Base-by-base conservation (phyloP, 768 basidiomycete genomes). In the Kwoniella heveanensis region DNA sequence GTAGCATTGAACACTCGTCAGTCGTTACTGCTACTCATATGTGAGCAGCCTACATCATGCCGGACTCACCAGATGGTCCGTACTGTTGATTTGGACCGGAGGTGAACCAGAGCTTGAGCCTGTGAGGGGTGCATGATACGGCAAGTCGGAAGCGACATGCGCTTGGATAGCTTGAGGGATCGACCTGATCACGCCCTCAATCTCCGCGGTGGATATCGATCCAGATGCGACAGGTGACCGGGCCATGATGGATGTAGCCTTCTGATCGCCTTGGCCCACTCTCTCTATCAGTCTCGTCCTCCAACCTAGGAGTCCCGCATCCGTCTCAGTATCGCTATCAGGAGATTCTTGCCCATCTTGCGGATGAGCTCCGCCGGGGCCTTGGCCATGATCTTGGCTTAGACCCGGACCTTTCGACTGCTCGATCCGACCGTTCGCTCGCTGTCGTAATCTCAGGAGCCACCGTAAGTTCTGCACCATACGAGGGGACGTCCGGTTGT, bases 281-380 rank as follows among this genome's bases (percentile, higher is more conserved):
- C 66, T 37, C 25, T 67, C 62, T 22, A 71, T 71, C n/a, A 71
- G 55, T 27, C 69, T 32, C 12, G 69, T 71, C 19, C 65, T 60
- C 66, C 66, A 67, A 6, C 69, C 69, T 5, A 71, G 49, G 7
- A 71, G 52, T 10, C 52, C 69, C 7, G 49, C 49, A 22, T 65
- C 64, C n/a, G 57, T 59, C 26, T 59, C 57, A 3, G 57, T 59
- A 30, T 59, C 57, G 27, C 57, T 59, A 25, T 59, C 57, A 13
- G 57, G 57, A 6, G 32, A 32, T 32, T 32, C 32, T 32, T 32
- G 32, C 32, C 5, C 5, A 13, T 13, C 32, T 32, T 32, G 32
- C n/a, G n/a, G n/a, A n/a, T n/a, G n/a, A n/a, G n/a, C n/a, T n/a
- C n/a, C n/a, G n/a, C n/a, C n/a, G n/a, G n/a, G n/a, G n/a, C n/a